phyloP scores from a whole-genome alignment of 768 basidiomycete genomes.

The Pholiota conissans region DNA sequence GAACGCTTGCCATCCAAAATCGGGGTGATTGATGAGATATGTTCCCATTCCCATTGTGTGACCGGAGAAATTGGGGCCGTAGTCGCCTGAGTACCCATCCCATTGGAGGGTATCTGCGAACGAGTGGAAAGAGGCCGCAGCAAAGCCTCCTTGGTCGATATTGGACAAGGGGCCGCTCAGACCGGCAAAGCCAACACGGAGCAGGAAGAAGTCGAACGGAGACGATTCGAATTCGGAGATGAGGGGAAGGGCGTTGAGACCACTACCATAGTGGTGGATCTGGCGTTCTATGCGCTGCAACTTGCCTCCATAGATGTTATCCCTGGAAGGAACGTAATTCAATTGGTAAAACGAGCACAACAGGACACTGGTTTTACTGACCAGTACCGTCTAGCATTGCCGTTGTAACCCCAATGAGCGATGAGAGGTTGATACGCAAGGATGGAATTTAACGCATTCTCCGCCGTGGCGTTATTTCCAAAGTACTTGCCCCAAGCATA shows the following conservation, averaged over 20 bases:
- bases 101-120: slow-evolving; percentile 56
- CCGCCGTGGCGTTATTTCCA: slow-evolving; percentile 49
- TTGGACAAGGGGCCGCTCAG: slow-evolving; percentile 53
- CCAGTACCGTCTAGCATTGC: slow-evolving; percentile 60
- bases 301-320: slow-evolving; percentile 58
- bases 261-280: slow-evolving; percentile 60
- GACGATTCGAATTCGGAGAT: slow-evolving; percentile 46
- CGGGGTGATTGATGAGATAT: slow-evolving; percentile 50
- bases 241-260: slow-evolving; percentile 55
- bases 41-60: slow-evolving; percentile 50
- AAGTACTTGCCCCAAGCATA: slow-evolving; percentile 56
- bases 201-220: slow-evolving; percentile 49
- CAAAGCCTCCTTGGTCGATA: slow-evolving; percentile 59
- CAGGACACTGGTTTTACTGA: slow-evolving; percentile 20
- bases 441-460: slow-evolving; percentile 55
- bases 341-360: neutral
- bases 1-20: slow-evolving; percentile 64
- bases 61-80: slow-evolving; percentile 60
- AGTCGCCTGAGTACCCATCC: slow-evolving; percentile 61
- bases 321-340: slow-evolving; percentile 32
- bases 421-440: slow-evolving; percentile 57
- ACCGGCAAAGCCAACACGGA: slow-evolving; percentile 54
- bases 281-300: slow-evolving; percentile 55
- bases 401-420: slow-evolving; percentile 64
- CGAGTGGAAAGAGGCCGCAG: slow-evolving; percentile 59